Evolutionary conservation across 2,329 filamentous ascomycete genomes (phyloP).

Genomic region (Grosmannia serpens): DNA sequence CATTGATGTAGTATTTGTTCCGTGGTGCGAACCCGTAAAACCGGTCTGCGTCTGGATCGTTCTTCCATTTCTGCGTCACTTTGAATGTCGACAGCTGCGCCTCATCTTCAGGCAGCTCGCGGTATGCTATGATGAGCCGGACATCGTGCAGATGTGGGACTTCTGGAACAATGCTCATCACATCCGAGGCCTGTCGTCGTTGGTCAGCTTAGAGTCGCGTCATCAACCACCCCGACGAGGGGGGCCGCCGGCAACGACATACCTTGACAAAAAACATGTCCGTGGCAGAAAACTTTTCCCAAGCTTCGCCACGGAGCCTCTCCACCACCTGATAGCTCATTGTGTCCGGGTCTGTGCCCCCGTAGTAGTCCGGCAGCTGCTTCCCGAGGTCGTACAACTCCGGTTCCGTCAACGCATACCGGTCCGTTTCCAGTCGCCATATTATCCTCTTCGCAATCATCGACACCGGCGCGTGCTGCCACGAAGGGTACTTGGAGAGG

Average conservation of each 20-base stretch:
- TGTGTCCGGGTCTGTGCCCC: conserved; percentile 29
- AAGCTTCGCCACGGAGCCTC: conserved; percentile 35
- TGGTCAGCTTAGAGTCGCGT: conserved; percentile 8
- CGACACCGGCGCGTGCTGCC: conserved; percentile 44
- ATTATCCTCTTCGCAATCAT: conserved; percentile 43
- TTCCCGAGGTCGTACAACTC: conserved; percentile 40
- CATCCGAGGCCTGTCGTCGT: conserved; percentile 41
- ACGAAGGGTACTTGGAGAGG: conserved; percentile 47
- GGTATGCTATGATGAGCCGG: conserved; percentile 45
- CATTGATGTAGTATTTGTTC: conserved; percentile 48
- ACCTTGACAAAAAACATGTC: conserved; percentile 60
- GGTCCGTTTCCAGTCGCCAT: conserved; percentile 46
- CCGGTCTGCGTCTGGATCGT: conserved; percentile 42
- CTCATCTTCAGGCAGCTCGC: conserved; percentile 44
- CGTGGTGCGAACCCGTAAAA: conserved; percentile 43
- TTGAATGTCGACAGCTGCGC: conserved; percentile 29
- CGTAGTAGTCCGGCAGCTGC: conserved; percentile 41
- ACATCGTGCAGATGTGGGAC: conserved; percentile 47
- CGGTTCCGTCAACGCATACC: conserved; percentile 42
- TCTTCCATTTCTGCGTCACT: conserved; percentile 43
- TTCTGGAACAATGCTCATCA: conserved; percentile 46
- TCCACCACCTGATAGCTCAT: conserved; percentile 32
- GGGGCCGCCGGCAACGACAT: no score
- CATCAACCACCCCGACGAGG: neutral
- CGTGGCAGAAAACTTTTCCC: conserved; percentile 41